Percentiles rank a stretch among this genome's conserved stretches.
phyloP scores from a whole-genome alignment of 495 filamentous ascomycete genomes.

The Aspergillus carlsbadensis region DNA sequence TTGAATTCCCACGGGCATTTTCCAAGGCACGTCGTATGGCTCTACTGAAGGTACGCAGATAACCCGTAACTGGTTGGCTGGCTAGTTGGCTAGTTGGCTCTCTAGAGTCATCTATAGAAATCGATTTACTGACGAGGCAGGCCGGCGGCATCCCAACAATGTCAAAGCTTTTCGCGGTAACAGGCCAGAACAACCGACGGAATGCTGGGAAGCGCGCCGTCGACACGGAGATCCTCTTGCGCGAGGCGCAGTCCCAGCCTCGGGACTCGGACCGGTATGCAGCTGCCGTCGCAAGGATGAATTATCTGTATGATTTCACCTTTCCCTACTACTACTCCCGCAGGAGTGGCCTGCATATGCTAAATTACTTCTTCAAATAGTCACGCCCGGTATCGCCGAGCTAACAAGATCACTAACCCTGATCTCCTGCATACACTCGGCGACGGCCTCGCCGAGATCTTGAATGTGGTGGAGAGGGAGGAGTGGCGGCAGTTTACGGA shows the following conservation, averaged over 20 bases:
- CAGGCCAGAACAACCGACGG: constrained; percentile 30
- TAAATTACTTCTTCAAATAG: neutral
- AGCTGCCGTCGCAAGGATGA: constrained; percentile 44
- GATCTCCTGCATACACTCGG: constrained; percentile 47
- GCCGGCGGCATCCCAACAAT: constrained; percentile 38
- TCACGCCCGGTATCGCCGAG: constrained; percentile 36
- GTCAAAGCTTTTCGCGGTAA: constrained; percentile 35
- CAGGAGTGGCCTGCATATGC: too few relatives aligned
- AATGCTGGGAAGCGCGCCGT: constrained; percentile 30
- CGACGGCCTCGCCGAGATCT: constrained; percentile 36
- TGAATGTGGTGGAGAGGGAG: constrained; percentile 28
- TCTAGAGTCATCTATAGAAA: too few relatives aligned
- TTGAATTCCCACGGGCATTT: constrained; percentile 33
- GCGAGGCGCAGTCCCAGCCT: constrained; percentile 27
- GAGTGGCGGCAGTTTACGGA: constrained; percentile 46
- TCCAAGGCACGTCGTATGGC: constrained; percentile 26
- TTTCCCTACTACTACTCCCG: too few relatives aligned
- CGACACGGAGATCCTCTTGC: constrained; percentile 32
- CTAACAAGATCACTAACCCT: constrained; percentile 39
- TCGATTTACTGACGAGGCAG: constrained; percentile 14
- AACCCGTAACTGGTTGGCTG: neutral
- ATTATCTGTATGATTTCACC: constrained; percentile 33
- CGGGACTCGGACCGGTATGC: constrained; percentile 30
- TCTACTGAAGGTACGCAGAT: constrained; percentile 27
- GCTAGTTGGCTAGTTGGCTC: too few relatives aligned